Conservation (phyloP, 768 basidiomycete species). For the Guyanaporus albipodus region DNA sequence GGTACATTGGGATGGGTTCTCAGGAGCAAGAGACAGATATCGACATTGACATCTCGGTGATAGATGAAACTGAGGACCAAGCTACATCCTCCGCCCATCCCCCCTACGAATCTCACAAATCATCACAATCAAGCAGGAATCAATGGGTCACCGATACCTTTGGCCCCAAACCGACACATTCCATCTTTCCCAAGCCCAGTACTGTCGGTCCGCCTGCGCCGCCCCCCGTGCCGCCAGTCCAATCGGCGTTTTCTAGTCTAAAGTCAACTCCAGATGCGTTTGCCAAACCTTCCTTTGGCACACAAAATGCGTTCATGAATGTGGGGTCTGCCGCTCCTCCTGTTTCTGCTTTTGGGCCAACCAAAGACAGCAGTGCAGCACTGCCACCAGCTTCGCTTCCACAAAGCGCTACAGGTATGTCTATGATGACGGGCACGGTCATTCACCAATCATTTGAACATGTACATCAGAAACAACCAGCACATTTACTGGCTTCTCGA, state of each 20-base stretch:
- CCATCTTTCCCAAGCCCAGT: constrained; percentile 15
- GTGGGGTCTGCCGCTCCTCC: background rate
- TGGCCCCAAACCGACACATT: constrained; percentile 25
- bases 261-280: constrained; percentile 34
- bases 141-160: constrained; percentile 34
- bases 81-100: constrained; percentile 1
- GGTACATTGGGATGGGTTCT: constrained; percentile 34
- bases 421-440: background rate
- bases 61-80: constrained; percentile 21
- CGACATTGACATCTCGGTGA: constrained; percentile 23
- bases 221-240: constrained; percentile 7
- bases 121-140: constrained; percentile 27
- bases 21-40: constrained; percentile 26
- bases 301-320: constrained; percentile 5
- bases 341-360: constrained; percentile 7
- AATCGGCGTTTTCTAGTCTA: constrained; percentile 36
- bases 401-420: constrained; percentile 14
- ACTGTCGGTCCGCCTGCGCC: constrained; percentile 13
- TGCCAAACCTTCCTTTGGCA: constrained; percentile 22
- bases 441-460: background rate
- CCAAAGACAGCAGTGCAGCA: background rate
- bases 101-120: constrained; percentile 3
- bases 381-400: background rate
- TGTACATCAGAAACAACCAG: background rate
- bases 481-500: background rate